phyloP scores from a whole-genome alignment of 2,329 filamentous ascomycete genomes.

The Aspergillus flavus region DNA sequence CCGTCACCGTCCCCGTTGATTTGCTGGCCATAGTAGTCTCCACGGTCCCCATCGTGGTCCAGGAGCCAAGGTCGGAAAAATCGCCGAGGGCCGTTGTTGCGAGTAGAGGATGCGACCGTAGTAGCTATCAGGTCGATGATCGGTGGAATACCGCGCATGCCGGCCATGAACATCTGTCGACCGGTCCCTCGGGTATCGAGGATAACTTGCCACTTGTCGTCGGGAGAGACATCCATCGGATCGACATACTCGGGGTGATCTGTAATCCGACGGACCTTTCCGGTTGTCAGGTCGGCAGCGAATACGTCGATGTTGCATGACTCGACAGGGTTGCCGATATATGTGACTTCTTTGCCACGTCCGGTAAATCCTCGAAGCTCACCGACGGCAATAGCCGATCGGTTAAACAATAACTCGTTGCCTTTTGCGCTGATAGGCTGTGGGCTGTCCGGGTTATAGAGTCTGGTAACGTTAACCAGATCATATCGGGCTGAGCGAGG shows the following conservation, averaged over 20 bases:
- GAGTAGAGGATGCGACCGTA: constrained; percentile 41
- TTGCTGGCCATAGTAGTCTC: constrained; percentile 47
- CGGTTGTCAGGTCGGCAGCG: constrained; percentile 45
- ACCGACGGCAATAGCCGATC: constrained; percentile 40
- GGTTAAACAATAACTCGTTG: constrained; percentile 32
- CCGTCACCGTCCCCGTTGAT: constrained; percentile 44
- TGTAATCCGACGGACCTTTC: constrained; percentile 46
- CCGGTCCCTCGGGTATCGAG: constrained; percentile 48
- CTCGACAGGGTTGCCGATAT: constrained; percentile 45
- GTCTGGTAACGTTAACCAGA: constrained; percentile 41
- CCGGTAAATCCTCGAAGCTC: constrained; percentile 52
- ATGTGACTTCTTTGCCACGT: constrained; percentile 45
- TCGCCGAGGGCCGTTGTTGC: constrained; percentile 50
- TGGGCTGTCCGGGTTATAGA: constrained; percentile 30
- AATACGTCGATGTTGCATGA: constrained; percentile 52
- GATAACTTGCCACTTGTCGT: constrained; percentile 48
- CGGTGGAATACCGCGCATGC: constrained; percentile 47
- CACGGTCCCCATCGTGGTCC: constrained; percentile 50
- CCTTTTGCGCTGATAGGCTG: constrained; percentile 27
- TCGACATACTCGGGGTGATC: constrained; percentile 50
- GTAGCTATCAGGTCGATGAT: constrained; percentile 42
- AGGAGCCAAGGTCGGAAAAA: constrained; percentile 53
- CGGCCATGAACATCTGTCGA: constrained; percentile 48
- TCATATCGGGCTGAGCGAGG: constrained; percentile 43
- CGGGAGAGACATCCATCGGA: constrained; percentile 46